Base-by-base conservation (phyloP, 257 asterid genomes). In the Lavandula angustifolia region DNA sequence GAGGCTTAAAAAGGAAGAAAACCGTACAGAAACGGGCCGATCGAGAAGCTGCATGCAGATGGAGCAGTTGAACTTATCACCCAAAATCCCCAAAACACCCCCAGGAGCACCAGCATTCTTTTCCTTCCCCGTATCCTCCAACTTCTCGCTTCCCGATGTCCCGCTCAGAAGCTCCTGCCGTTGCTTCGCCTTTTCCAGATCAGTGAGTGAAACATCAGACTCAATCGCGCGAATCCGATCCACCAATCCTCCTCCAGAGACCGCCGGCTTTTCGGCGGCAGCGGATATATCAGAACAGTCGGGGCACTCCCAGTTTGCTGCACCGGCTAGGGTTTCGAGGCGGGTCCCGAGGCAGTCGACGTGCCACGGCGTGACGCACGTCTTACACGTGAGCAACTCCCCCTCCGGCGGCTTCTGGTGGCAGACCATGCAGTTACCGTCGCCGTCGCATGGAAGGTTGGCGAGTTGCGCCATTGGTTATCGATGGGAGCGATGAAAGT, bases 31-130 rank as follows among this genome's bases (percentile, higher is more conserved):
- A 8, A 88, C 90, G 18, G 98, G 98, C 65, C 86, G 72, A 8
- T 91, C 96, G 22, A 91, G 94, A 18, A 86, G 86, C 55, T 86
- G 95, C 98, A 88, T 88, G 95, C 98, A 91, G 29, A 91, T 84
- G 62, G 96, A 86, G 81, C 98, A 91, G 70, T 84, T 78, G 56
- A 88, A 80, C 76, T 75, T 63, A 57, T 80, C 83, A n/a, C 89
- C 96, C 13, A 91, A 73, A 69, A 84, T 78, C 75, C 73, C 80
- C 68, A 81, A 78, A 67, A 73, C 82, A 17, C 83, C 88, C 40
- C 76, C 80, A 5, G 29, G 57, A 53, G 50, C 76, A 4, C 68
- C 67, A 44, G 53, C 70, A 63, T 29, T 42, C 62, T 9, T 56
- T 76, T 43, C 63, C 58, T 46, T 59, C 16, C 3, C 57, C 52